Evolutionary conservation across 805 yeast genomes (phyloP), one percentile per base, ranked within the genome.

Genomic region (Metschnikowia gelsemii): DNA sequence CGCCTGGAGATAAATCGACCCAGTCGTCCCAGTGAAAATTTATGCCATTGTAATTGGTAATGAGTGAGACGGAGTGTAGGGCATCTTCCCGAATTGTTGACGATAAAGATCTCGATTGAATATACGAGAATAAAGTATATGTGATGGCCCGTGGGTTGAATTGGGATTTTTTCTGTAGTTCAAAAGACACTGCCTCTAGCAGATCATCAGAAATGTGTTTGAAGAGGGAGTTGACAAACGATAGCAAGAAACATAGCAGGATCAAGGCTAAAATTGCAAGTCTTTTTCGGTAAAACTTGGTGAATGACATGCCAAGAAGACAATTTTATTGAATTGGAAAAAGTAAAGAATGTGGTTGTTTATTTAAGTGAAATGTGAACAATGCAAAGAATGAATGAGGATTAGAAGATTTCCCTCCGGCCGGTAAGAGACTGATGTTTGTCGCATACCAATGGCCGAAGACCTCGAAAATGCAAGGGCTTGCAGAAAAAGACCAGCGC

Each of bases 21-120:
- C 69, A 66, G 46, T 66, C 69, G 43, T 66, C 72, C 72, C 72
- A 66, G 49, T 66, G 72, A 51, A 66, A 66, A 43, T 42, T 43
- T n/a, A 64, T 49, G 14, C 65, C 66, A 14, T 50, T 51, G 23
- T 30, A 24, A 16, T 35, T 32, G 16, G 36, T 32, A 13, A 47
- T 25, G 31, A 41, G 46, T 11, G 45, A 8, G 28, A 22, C 35
- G 5, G 38, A 12, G 22, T 25, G 27, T 9, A 25, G 23, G 22
- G 35, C 29, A n/a, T 26, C 38, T n/a, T 28, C 28, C 5, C 25
- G 18, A 8, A 22, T 8, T n/a, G n/a, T n/a, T 8, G 34, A 23
- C 8, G 28, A 22, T 16, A 24, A n/a, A 3, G 25, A 25, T 28
- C 19, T 37, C n/a, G 44, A 39, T 22, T 35, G 42, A 29, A 47